Evolutionary conservation across 2,329 filamentous ascomycete species (phyloP), one percentile per base, ranked within the genome.

Genomic region (Aureobasidium sp.): DNA sequence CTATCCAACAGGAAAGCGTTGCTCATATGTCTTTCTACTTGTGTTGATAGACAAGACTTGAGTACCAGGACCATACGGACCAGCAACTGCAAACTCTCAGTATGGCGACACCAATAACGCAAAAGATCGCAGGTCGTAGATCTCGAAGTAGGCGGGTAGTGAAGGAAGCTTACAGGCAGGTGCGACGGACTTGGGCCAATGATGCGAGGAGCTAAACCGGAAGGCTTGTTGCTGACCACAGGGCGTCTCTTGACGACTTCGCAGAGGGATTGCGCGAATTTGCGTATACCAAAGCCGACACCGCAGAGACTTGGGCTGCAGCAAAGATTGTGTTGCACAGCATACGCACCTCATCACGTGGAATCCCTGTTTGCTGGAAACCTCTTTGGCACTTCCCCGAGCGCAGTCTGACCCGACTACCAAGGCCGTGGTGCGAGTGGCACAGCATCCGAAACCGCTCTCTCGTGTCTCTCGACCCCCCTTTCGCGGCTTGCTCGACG

Each of bases 371-470:
- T 58, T 58, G 55, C 43, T 58, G 55, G 55, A 29, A 45, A 19
- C 29, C 27, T 46, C 40, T 57, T n/a, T 46, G 29, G 19, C 38
- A 25, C 53, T 45, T 57, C 53, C 53, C 53, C 51, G 51, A 55
- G 9, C 38, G 51, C 25, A 57, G 38, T 43, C 35, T 25, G 33
- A 31, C 29, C 31, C 53, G 31, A 31, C 53, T 13, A 19, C 51
- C 51, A 43, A 43, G 19, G 27, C 38, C 13, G 53, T 40, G 27
- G 35, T 46, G 13, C 31, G 4, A 27, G 53, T 57, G 29, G 27
- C 38, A 55, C 51, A 33, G 27, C 51, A 55, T 55, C 51, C 53
- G 53, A 45, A 57, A 57, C 53, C 53, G 29, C 53, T 57, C 29
- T 15, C 4, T 37, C 51, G 37, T 55, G 37, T 55, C 37, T 55